These are phyloP conservation scores for Blastocystis sp. DNA, from an alignment of 352 stramenopile species.

Conservation along the genomic window DNA sequence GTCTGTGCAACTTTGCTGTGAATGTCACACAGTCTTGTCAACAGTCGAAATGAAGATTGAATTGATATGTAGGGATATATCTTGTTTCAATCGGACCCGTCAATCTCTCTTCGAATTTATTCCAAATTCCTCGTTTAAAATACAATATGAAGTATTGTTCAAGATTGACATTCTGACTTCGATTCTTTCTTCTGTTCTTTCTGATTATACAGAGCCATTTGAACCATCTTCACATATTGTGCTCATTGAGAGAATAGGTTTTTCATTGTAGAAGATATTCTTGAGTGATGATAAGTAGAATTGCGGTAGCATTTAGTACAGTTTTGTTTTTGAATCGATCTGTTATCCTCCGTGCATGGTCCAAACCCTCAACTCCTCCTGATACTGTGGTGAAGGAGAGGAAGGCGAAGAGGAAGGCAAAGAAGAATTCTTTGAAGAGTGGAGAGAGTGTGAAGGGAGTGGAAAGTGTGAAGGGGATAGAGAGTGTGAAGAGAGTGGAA, in stretches of 20 bases:
- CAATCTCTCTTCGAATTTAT: not conserved
- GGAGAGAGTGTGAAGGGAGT: not conserved
- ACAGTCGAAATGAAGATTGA: not conserved
- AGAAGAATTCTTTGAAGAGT: not conserved
- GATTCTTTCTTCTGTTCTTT: not conserved
- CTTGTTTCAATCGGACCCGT: not conserved
- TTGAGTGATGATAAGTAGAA: not conserved
- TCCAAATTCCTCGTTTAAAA: not conserved
- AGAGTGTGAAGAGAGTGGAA: not conserved
- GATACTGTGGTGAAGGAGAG: not conserved
- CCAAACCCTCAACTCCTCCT: not conserved
- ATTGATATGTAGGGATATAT: not conserved
- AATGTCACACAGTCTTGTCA: conserved; percentile 29
- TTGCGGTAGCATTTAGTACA: not conserved
- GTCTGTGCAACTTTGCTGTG: conserved; percentile 13
- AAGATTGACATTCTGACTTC: not conserved
- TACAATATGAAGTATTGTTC: conserved; percentile 38
- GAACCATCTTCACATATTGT: not conserved
- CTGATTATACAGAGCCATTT: no score
- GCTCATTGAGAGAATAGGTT: not conserved
- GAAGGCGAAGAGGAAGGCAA: not conserved
- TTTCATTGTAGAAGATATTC: not conserved
- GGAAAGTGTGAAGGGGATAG: not conserved
- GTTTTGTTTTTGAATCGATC: not conserved
- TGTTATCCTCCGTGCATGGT: not conserved